Evolutionary conservation across 495 filamentous ascomycete species (phyloP).

Genomic region (Penicillium mononematosum): DNA sequence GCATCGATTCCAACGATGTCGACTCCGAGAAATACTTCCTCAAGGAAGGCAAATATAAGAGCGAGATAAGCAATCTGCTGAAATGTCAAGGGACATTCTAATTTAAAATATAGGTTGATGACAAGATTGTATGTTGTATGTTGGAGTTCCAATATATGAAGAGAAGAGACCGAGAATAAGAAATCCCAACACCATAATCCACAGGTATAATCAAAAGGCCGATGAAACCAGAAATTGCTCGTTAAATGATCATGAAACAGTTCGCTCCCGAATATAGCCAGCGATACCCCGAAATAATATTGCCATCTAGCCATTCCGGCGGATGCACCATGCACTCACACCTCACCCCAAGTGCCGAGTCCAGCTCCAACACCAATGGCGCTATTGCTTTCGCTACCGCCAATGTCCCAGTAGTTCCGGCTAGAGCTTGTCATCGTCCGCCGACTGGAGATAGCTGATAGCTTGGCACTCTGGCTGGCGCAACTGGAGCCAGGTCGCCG

Average conservation of each 20-base stretch:
- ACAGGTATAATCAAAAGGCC: conserved; percentile 8
- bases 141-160: conserved; percentile 10
- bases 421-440: conserved; percentile 57
- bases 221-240: background rate
- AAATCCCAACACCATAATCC: background rate
- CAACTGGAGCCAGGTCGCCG: conserved; percentile 65
- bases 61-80: too few relatives aligned
- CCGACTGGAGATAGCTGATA: conserved; percentile 55
- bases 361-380: conserved; percentile 60
- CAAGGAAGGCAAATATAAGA: too few relatives aligned
- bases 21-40: too few relatives aligned
- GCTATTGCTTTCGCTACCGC: conserved; percentile 71
- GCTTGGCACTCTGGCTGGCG: conserved; percentile 75
- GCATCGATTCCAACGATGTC: background rate
- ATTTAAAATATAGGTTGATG: background rate
- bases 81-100: too few relatives aligned
- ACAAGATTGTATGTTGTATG: conserved; percentile 2
- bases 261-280: background rate
- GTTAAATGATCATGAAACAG: background rate
- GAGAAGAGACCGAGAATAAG: conserved; percentile 9
- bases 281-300: background rate
- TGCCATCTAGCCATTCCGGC: background rate
- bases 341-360: conserved; percentile 75
- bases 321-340: conserved; percentile 31
- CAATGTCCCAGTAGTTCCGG: conserved; percentile 85